These are phyloP conservation scores for Ammopiptanthus mongolicus DNA, from an alignment of 306 rosid species.

Conservation along the genomic window DNA sequence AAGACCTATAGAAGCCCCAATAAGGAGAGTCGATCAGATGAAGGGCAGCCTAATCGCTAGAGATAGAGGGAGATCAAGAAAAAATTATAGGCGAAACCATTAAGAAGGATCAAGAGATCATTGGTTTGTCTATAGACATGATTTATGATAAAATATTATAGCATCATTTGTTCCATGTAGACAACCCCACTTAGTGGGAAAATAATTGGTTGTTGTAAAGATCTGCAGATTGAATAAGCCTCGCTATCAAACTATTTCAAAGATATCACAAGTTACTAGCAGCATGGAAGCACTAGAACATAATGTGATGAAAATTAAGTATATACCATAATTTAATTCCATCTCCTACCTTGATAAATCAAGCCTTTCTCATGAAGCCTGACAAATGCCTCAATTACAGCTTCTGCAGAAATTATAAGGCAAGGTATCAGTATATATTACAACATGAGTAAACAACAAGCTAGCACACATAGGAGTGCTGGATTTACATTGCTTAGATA, in stretches of 20 bases:
- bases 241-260: background rate
- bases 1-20: too few relatives aligned
- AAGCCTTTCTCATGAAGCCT: slow-evolving; percentile 93
- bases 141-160: too few relatives aligned
- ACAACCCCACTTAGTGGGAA: too few relatives aligned
- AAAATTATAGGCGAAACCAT: too few relatives aligned
- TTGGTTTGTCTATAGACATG: too few relatives aligned
- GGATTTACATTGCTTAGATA: background rate
- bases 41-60: too few relatives aligned
- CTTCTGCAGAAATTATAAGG: slow-evolving; percentile 56
- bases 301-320: background rate
- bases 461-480: background rate
- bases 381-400: slow-evolving; percentile 93
- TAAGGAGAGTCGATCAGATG: too few relatives aligned
- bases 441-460: background rate
- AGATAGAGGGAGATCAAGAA: too few relatives aligned
- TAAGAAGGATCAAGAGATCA: too few relatives aligned
- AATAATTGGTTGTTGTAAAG: too few relatives aligned
- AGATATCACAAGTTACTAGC: background rate
- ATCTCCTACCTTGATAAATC: slow-evolving; percentile 79
- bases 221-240: background rate
- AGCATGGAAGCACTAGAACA: background rate
- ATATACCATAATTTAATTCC: slow-evolving; percentile 26
- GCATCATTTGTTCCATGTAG: too few relatives aligned
- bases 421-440: slow-evolving; percentile 34